phyloP scores from a whole-genome alignment of 805 yeast genomes.

The Debaryomyces prosopidis region DNA sequence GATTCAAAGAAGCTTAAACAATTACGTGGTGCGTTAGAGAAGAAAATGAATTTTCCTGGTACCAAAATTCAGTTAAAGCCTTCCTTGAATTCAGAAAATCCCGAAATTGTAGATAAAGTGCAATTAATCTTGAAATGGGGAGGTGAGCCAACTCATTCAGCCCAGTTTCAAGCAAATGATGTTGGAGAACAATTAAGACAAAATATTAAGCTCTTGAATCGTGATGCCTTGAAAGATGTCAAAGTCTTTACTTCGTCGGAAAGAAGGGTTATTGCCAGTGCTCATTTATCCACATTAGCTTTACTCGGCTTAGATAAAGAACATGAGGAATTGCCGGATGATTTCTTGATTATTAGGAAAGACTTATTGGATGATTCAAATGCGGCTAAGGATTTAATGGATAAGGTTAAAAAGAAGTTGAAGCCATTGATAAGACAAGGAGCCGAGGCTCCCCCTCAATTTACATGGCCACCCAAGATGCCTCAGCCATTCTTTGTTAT shows the following conservation, averaged over 20 bases:
- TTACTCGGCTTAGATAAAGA: conserved; percentile 64
- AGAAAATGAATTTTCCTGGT: conserved; percentile 89
- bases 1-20: conserved; percentile 76
- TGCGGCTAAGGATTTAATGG: conserved; percentile 98
- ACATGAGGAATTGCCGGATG: conserved; percentile 58
- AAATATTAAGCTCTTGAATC: conserved; percentile 82
- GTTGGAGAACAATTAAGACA: conserved; percentile 95
- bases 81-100: conserved; percentile 57
- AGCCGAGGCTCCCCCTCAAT: conserved; percentile 94
- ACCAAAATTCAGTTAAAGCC: conserved; percentile 97
- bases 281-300: conserved; percentile 82
- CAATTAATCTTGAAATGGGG: conserved; percentile 98
- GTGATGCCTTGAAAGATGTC: conserved; percentile 80
- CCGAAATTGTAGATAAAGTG: conserved; percentile 83
- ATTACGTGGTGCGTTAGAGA: conserved; percentile 79
- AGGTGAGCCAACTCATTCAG: conserved; percentile 99
- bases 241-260: conserved; percentile 90
- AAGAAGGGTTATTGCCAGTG: conserved; percentile 90
- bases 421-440: conserved; percentile 95
- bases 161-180: conserved; percentile 90
- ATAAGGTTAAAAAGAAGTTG: conserved; percentile 92
- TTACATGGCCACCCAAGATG: conserved; percentile 98
- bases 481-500: conserved; percentile 96
- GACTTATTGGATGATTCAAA: conserved; percentile 93
- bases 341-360: conserved; percentile 78